These are phyloP conservation scores for Ustulina deusta DNA, from an alignment of 2,329 filamentous ascomycete genomes.

Conservation along the genomic window DNA sequence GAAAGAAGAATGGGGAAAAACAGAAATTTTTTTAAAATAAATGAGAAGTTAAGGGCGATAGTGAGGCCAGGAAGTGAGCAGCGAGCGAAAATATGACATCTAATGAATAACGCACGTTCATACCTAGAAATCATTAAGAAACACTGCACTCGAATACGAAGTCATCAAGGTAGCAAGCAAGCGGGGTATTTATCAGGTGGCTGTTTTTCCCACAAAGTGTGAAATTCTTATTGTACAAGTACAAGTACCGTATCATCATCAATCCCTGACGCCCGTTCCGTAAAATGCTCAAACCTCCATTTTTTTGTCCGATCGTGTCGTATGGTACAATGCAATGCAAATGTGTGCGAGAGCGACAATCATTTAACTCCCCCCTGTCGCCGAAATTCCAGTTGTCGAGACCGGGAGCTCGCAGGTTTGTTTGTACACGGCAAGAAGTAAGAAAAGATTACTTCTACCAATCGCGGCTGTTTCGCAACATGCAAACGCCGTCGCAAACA, in stretches of 20 bases:
- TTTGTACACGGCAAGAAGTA: slow-evolving; percentile 7
- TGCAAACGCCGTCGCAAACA: background rate
- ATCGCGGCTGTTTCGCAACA: background rate
- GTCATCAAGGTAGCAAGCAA: background rate
- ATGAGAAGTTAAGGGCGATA: background rate
- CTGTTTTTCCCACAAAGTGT: background rate
- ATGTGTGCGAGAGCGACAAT: background rate
- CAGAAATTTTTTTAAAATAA: background rate
- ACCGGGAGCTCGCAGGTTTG: background rate
- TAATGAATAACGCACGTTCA: background rate
- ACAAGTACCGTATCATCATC: slow-evolving; percentile 1
- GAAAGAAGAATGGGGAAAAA: background rate
- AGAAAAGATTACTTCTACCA: background rate
- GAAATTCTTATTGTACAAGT: slow-evolving; percentile 11
- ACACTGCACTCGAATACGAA: background rate
- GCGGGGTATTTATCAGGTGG: background rate
- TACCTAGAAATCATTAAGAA: background rate
- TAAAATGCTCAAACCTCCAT: slow-evolving; percentile 4
- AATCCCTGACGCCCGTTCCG: background rate
- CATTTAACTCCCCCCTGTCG: background rate
- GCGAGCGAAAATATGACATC: background rate
- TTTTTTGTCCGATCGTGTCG: slow-evolving; percentile 8
- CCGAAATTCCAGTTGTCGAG: background rate
- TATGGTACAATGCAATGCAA: slow-evolving; percentile 15
- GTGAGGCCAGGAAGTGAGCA: background rate